Evolutionary conservation across 495 filamentous ascomycete species (phyloP), one percentile per base, ranked within the genome.

Genomic region (Aspergillus wentii): DNA sequence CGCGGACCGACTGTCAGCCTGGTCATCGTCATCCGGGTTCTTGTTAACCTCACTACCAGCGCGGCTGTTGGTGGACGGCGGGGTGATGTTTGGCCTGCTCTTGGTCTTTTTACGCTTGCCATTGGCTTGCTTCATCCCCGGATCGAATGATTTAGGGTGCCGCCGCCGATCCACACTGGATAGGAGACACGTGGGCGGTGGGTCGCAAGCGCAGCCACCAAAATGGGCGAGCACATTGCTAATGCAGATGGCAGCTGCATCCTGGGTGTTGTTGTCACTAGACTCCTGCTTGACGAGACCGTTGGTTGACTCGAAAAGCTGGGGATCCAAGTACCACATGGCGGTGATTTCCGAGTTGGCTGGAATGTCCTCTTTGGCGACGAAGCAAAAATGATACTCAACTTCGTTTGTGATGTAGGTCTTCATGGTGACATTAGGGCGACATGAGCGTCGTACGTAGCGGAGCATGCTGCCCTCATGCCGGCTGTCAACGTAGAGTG

Each of bases 401-500:
- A 75, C 73, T 10, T 74, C 73, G 29, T 83, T 80, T 3, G 82
- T 83, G 27, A 96, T 75, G 44, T 84, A 82, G 0, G 88, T 90
- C 40, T 86, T 88, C 59, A 98, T 71, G 5, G 64, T 66, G 16
- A 89, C 71, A 51, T 96, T 98, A 2, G 92, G 85, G 33, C 72
- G 77, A 59, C 92, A 98, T 50, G 92, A 96, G 33, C 91, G 76
- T 23, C 92, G 77, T 14, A 88, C 76, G 54, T 88, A 96, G 19
- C 92, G 83, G 32, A 89, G 79, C 11, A 78, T 67, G 11, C 85
- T 94, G 10, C 91, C 92, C 66, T 90, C 86, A 41, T 72, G 73
- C 19, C 92, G 78, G 4, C 86, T 86, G 58, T 98, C 92, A 44
- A 98, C 89, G 64, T 88, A 95, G 10, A 98, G 74, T 0, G 91